Conservation (phyloP, 2,329 filamentous ascomycete genomes). For the Diatrype stigma region DNA sequence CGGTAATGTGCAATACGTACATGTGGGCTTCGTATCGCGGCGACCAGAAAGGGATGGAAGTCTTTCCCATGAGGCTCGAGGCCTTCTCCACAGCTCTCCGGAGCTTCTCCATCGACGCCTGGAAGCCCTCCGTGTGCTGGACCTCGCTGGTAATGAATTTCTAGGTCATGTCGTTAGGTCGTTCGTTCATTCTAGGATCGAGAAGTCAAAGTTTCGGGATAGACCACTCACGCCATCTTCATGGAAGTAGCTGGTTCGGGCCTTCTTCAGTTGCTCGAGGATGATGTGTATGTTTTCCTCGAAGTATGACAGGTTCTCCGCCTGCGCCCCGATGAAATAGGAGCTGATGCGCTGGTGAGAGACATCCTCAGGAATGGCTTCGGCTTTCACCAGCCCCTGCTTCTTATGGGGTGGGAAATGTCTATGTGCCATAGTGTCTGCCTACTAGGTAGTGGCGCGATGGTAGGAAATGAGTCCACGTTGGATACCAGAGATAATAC, state of each 20-base stretch:
- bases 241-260: conserved; percentile 31
- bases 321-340: conserved; percentile 40
- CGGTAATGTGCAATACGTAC: no score
- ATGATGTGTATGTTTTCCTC: conserved; percentile 35
- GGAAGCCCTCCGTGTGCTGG: conserved; percentile 31
- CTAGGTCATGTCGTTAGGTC: no score
- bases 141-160: conserved; percentile 34
- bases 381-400: not conserved
- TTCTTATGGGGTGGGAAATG: not conserved
- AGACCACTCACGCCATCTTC: conserved; percentile 29
- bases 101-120: conserved; percentile 29
- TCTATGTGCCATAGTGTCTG: no score
- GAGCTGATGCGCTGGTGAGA: conserved; percentile 32
- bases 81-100: conserved; percentile 30
- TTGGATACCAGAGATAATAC: no score
- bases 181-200: no score
- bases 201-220: no score
- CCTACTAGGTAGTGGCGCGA: no score
- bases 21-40: no score
- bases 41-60: conserved; percentile 43
- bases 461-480: no score
- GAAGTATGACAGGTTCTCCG: conserved; percentile 37
- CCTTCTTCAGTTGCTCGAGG: conserved; percentile 30
- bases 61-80: conserved; percentile 34
- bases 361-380: conserved; percentile 12